Percentiles rank a stretch among this genome's conserved stretches.
Evolutionary conservation across 129 eudicot species (phyloP).

Genomic region (Centella asiatica): DNA sequence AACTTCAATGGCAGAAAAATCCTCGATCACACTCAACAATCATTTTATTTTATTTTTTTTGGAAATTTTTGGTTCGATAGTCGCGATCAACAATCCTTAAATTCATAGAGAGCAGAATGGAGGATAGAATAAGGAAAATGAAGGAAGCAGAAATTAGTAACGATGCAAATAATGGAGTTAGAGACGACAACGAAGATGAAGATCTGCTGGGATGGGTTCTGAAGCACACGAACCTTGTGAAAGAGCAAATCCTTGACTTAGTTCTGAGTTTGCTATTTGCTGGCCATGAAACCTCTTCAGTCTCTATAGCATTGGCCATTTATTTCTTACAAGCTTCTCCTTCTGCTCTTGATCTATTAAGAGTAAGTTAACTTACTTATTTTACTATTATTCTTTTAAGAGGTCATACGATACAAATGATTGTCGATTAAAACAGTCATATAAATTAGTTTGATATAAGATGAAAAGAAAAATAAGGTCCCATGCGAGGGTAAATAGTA

Average conservation of each 20-base stretch:
- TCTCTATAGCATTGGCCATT: conserved; percentile 80
- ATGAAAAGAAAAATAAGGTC: too few relatives aligned
- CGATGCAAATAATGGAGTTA: not conserved
- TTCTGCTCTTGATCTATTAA: conserved; percentile 58
- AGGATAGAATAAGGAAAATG: conserved; percentile 43
- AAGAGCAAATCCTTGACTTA: conserved; percentile 92
- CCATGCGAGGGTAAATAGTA: too few relatives aligned
- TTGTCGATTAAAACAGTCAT: too few relatives aligned
- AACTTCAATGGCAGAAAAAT: too few relatives aligned
- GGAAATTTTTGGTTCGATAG: conserved; percentile 20
- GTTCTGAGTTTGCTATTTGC: conserved; percentile 87
- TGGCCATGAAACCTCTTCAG: conserved; percentile 96
- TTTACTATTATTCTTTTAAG: not conserved
- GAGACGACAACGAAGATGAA: conserved; percentile 51
- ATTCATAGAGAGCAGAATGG: conserved; percentile 74
- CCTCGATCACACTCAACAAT: too few relatives aligned
- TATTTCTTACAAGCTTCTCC: conserved; percentile 80
- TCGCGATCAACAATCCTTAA: conserved; percentile 70
- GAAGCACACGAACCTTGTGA: conserved; percentile 66
- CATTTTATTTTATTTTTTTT: not conserved
- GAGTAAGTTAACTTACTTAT: conserved; percentile 30
- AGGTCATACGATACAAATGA: too few relatives aligned
- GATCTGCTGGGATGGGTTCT: conserved; percentile 96
- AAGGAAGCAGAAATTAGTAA: conserved; percentile 3
- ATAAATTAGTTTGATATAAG: too few relatives aligned